These are phyloP conservation scores for Zasmidium angulare DNA, from an alignment of 2,329 filamentous ascomycete species.

Conservation along the genomic window DNA sequence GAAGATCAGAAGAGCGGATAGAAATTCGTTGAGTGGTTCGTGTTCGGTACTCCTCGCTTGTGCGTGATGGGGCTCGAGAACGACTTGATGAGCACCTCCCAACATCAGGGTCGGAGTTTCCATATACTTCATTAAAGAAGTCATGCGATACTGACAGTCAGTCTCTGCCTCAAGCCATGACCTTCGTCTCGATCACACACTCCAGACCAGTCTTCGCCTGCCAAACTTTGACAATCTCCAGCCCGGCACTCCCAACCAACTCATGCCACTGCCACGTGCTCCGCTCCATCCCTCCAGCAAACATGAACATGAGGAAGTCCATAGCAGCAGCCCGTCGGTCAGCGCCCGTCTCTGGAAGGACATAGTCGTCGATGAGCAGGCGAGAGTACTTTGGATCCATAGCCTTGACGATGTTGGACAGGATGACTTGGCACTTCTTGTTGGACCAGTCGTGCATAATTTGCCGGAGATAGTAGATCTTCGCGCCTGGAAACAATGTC, in stretches of 20 bases:
- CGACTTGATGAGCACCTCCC: no score
- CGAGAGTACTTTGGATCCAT: conserved; percentile 21
- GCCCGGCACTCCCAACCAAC: not conserved
- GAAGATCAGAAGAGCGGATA: no score
- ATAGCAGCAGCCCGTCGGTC: conserved; percentile 13
- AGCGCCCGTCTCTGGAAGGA: conserved; percentile 14
- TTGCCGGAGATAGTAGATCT: conserved; percentile 26
- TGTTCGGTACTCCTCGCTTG: no score
- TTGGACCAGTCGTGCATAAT: conserved; percentile 25
- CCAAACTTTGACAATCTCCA: conserved; percentile 2
- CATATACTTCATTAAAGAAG: no score
- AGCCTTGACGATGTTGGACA: conserved; percentile 15
- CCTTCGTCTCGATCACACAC: not conserved
- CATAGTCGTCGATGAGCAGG: conserved; percentile 24
- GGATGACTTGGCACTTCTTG: conserved; percentile 14
- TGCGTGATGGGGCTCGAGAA: no score
- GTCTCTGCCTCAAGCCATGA: no score
- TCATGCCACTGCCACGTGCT: not conserved
- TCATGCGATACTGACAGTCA: no score
- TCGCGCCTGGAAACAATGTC: conserved; percentile 16
- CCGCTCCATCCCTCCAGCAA: not conserved
- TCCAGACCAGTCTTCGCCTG: not conserved
- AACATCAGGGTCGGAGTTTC: no score
- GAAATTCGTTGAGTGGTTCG: no score
- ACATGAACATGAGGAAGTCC: conserved; percentile 10